A percentile compares a stretch with the other conserved stretches of the same genome.
phyloP scores from a whole-genome alignment of 2,329 filamentous ascomycete genomes.

The Cladosporium phlei region DNA sequence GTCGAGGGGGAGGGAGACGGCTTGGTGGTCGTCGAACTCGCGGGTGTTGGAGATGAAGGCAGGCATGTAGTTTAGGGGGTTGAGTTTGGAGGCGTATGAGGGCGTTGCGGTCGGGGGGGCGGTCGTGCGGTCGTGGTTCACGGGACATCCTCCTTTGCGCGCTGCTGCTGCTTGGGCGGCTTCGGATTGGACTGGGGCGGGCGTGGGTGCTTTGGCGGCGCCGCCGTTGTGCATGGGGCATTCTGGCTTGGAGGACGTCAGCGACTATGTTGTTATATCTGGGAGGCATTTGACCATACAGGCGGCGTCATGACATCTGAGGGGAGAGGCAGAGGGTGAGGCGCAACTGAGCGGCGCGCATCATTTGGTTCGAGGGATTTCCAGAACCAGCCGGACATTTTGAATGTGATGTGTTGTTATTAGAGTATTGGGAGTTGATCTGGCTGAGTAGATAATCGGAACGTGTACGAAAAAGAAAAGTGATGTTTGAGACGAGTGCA shows the following conservation, averaged over 20 bases:
- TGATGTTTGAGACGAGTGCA: too few relatives aligned
- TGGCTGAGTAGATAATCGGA: too few relatives aligned
- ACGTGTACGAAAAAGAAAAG: too few relatives aligned
- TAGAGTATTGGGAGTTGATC: neutral
- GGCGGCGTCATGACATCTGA: conserved; percentile 48
- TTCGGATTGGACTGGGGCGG: conserved; percentile 26
- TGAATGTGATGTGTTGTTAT: neutral
- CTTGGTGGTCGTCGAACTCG: conserved; percentile 60
- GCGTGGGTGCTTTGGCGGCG: conserved; percentile 30
- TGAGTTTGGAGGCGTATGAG: conserved; percentile 61
- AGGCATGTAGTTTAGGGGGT: conserved; percentile 95
- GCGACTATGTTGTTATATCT: conserved; percentile 1
- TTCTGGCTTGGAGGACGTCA: conserved; percentile 48
- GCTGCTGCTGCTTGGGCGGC: conserved; percentile 12
- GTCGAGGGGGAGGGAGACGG: conserved; percentile 66
- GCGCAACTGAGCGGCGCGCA: conserved; percentile 37
- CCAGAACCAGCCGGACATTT: conserved; percentile 67
- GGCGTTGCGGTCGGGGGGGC: conserved; percentile 24
- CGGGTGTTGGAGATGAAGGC: conserved; percentile 74
- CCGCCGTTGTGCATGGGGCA: conserved; percentile 64
- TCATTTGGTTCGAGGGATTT: conserved; percentile 46
- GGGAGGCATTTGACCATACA: conserved; percentile 38
- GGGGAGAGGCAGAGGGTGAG: conserved; percentile 46
- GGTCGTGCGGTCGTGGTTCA: conserved; percentile 34
- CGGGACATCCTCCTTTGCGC: conserved; percentile 28